Evolutionary conservation across 306 rosid genomes (phyloP).

Genomic region (Canavalia ensiformis): DNA sequence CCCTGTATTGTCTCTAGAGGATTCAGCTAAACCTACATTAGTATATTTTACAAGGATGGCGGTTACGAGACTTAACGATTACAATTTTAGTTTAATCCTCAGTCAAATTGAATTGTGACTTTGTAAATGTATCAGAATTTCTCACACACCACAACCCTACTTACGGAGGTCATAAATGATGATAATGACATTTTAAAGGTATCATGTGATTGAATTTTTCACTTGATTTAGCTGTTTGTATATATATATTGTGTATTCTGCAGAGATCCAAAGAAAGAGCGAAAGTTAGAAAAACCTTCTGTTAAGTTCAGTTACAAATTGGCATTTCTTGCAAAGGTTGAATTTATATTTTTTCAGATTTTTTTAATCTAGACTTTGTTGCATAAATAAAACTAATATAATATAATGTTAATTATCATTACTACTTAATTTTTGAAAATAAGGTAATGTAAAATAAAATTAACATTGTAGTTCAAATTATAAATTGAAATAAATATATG

Average conservation of each 20-base stretch:
- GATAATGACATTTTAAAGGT: background rate
- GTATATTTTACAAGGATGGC: background rate
- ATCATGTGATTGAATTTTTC: constrained; percentile 7
- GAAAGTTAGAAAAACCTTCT: background rate
- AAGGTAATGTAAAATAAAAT: no score
- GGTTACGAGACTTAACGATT: background rate
- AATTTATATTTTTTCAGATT: background rate
- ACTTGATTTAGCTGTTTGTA: background rate
- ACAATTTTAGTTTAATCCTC: background rate
- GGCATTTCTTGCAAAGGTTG: background rate
- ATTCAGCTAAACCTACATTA: constrained; percentile 7
- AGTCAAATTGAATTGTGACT: background rate
- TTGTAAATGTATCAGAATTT: background rate
- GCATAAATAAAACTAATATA: no score
- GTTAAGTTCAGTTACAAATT: background rate
- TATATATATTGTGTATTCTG: background rate
- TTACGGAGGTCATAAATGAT: background rate
- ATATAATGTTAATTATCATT: no score
- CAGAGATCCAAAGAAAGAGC: background rate
- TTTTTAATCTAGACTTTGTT: background rate
- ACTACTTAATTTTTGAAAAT: no score
- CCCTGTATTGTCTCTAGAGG: background rate
- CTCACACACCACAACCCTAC: background rate
- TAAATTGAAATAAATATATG: no score
- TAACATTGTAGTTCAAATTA: no score